Conservation (phyloP, 176 grass and related monocot genomes). For the Aegilops umbellulata region DNA sequence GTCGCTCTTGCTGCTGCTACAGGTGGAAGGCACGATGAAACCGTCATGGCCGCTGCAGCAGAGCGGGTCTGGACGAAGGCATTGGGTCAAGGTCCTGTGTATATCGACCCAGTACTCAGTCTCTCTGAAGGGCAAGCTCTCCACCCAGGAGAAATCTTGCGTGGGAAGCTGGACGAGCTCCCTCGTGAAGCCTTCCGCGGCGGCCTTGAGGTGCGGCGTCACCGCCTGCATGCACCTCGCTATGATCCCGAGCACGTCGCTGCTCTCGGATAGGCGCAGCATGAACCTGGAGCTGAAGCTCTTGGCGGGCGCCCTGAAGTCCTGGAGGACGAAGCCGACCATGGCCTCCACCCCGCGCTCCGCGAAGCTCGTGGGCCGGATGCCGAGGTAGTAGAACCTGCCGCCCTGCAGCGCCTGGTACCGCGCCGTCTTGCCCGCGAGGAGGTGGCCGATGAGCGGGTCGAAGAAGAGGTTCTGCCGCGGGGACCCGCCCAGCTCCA, state of each 20-base stretch:
- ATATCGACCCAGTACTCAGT: conserved; percentile 13
- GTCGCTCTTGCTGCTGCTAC: not conserved
- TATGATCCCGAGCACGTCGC: conserved; percentile 10
- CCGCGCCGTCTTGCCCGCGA: not conserved
- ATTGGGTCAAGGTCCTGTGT: not conserved
- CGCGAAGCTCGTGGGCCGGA: not conserved
- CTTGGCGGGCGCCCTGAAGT: not conserved
- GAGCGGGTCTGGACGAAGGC: conserved; percentile 11
- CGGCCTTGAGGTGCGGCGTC: not conserved
- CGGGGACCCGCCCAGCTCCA: not conserved
- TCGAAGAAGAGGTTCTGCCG: not conserved
- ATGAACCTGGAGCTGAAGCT: not conserved
- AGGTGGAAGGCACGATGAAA: not conserved
- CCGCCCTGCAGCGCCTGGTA: not conserved
- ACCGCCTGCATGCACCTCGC: not conserved
- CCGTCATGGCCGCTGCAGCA: not conserved
- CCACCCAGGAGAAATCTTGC: conserved; percentile 17
- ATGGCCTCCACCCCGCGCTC: conserved; percentile 17
- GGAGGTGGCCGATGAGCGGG: conserved; percentile 19
- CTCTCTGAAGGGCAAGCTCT: not conserved
- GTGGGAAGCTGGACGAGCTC: not conserved
- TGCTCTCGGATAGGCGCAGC: not conserved
- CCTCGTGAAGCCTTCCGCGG: not conserved
- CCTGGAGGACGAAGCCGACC: not conserved
- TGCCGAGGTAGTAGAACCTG: not conserved